A percentile compares a stretch with the other conserved stretches of the same genome.
phyloP scores from a whole-genome alignment of 2,329 filamentous ascomycete species.

The Paecilomyces niveus region DNA sequence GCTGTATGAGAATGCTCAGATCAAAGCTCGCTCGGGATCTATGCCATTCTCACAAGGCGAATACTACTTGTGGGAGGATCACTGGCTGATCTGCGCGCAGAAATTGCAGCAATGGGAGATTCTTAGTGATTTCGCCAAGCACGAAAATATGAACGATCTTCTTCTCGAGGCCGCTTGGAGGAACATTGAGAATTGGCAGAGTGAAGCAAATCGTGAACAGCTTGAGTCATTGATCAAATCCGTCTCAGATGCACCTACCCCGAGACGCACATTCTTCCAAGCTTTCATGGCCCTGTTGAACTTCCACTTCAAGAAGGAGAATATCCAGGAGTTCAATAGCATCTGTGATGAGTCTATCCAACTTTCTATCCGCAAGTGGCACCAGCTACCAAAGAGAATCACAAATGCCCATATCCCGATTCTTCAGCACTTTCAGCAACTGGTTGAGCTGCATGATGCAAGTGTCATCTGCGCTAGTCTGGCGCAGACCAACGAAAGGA shows the following conservation, averaged over 20 bases:
- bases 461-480: constrained; percentile 94
- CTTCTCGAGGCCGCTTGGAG: constrained; percentile 94
- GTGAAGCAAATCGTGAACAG: constrained; percentile 75
- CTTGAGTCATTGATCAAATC: constrained; percentile 92
- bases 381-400: constrained; percentile 87
- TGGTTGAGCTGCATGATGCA: constrained; percentile 95
- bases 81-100: constrained; percentile 95
- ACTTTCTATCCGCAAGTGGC: constrained; percentile 95
- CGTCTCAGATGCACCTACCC: constrained; percentile 94
- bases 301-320: constrained; percentile 82
- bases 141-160: constrained; percentile 96
- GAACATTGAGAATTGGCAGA: constrained; percentile 91
- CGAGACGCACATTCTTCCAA: constrained; percentile 91
- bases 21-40: constrained; percentile 93
- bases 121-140: constrained; percentile 92
- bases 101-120: constrained; percentile 99
- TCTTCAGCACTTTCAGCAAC: constrained; percentile 93
- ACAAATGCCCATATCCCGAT: constrained; percentile 94
- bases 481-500: constrained; percentile 71
- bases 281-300: constrained; percentile 96
- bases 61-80: constrained; percentile 99
- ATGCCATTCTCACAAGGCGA: constrained; percentile 93
- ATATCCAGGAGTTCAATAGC: constrained; percentile 71
- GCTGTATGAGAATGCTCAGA: constrained; percentile 92
- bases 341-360: constrained; percentile 97